Conservation (phyloP, 2,329 filamentous ascomycete genomes). For the Fusarium graminum region DNA sequence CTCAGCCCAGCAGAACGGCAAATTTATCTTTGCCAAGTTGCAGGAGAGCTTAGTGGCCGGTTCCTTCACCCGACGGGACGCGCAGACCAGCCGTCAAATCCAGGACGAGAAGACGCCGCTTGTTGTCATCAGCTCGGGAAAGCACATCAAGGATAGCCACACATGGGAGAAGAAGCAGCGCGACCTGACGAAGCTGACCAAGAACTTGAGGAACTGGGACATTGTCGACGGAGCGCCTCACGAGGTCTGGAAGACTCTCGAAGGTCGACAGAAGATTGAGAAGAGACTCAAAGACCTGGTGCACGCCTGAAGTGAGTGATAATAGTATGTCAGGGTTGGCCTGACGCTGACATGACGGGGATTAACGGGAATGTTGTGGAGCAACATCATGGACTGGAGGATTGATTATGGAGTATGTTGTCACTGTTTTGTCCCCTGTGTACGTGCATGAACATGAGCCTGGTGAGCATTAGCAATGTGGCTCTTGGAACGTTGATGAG, state of each 20-base stretch:
- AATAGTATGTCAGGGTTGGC: slow-evolving; percentile 14
- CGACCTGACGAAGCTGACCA: slow-evolving; percentile 83
- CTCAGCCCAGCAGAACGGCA: slow-evolving; percentile 82
- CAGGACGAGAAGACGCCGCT: slow-evolving; percentile 82
- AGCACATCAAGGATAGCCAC: slow-evolving; percentile 72
- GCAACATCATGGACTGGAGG: slow-evolving; percentile 8
- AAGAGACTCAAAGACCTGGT: slow-evolving; percentile 81
- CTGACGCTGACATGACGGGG: slow-evolving; percentile 34
- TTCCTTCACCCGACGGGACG: slow-evolving; percentile 86
- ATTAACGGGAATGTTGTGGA: slow-evolving; percentile 34
- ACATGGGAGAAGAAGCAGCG: slow-evolving; percentile 88
- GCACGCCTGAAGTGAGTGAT: slow-evolving; percentile 38
- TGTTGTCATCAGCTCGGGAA: slow-evolving; percentile 84
- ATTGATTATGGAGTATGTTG: background rate
- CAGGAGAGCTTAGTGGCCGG: slow-evolving; percentile 92
- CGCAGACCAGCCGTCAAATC: slow-evolving; percentile 81
- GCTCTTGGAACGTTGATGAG: slow-evolving; percentile 24
- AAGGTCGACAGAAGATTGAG: slow-evolving; percentile 82
- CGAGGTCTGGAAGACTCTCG: slow-evolving; percentile 82
- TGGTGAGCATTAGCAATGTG: slow-evolving; percentile 26
- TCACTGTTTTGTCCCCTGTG: slow-evolving; percentile 3
- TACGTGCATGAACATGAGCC: slow-evolving; percentile 26
- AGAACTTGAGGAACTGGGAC: slow-evolving; percentile 85
- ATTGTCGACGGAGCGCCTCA: slow-evolving; percentile 87
- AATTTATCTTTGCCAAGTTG: slow-evolving; percentile 88